These are phyloP conservation scores for Aechmea fasciata DNA, from an alignment of 176 grass and related monocot genomes.

Conservation along the genomic window DNA sequence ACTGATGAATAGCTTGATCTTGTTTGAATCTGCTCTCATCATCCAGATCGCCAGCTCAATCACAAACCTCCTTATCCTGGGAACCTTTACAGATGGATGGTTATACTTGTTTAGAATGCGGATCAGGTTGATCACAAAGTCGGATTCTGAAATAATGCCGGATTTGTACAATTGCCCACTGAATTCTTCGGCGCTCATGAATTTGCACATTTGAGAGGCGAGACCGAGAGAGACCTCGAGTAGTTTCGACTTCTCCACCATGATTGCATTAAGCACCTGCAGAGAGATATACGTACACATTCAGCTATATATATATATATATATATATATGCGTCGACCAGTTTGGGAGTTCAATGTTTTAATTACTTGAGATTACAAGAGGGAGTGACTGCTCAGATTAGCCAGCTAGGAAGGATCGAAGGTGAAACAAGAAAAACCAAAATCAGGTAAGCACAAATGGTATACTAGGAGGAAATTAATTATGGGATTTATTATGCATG, in stretches of 20 bases:
- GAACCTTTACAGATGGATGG: constrained; percentile 36
- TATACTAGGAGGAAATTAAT: too few species aligned
- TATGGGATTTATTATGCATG: too few species aligned
- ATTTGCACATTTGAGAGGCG: constrained; percentile 37
- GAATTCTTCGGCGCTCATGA: constrained; percentile 33
- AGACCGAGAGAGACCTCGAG: constrained; percentile 51
- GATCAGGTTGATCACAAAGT: constrained; percentile 31
- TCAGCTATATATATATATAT: too few species aligned
- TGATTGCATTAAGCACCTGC: constrained; percentile 46
- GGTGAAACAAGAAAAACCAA: too few species aligned
- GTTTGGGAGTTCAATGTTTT: not conserved
- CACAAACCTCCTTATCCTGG: constrained; percentile 46
- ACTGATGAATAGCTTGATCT: constrained; percentile 26
- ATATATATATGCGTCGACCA: not conserved
- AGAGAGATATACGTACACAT: not conserved
- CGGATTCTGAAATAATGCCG: constrained; percentile 27
- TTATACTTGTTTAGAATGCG: constrained; percentile 28
- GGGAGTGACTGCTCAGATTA: too few species aligned
- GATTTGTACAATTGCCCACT: constrained; percentile 17
- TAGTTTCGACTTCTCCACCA: constrained; percentile 34
- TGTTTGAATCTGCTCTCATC: constrained; percentile 36
- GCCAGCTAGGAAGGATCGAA: too few species aligned
- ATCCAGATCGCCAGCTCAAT: constrained; percentile 47
- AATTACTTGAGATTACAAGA: not conserved
- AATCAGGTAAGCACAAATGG: too few species aligned